Base-by-base conservation (phyloP, 257 asterid species). In the Fraxinus americana region DNA sequence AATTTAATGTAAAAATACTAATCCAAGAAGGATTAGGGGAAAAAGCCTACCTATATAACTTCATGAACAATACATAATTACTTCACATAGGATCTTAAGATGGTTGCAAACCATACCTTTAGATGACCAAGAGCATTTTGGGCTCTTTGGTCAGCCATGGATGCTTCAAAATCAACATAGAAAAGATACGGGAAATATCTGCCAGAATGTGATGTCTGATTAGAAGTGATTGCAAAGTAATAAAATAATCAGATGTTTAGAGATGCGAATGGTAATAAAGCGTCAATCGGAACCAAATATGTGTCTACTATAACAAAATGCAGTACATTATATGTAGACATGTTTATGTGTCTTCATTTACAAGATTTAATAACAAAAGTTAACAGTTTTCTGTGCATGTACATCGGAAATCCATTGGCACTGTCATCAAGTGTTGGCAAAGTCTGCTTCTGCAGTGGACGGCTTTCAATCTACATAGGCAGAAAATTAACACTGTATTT, bases 101-200 rank as follows among this genome's bases (percentile, higher is more conserved):
- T 39, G 29, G 67, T 7, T n/a, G 80, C 32, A 78, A 39, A 75
- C 73, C 52, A 50, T 72, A 93, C 98, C 96, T 96, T 88, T 41
- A 93, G 88, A 88, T 96, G 93, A 30, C 91, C 88, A 75, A 96
- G 95, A 81, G 99, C 99, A 89, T 96, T 92, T 87, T 96, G 99
- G 82, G 99, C 95, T 80, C 91, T 92, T 87, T 91, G 92, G 73
- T 96, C 99, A 36, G 99, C 99, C 98, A 94, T 96, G 79, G 99
- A 96, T 81, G 98, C 97, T 87, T 96, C 98, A 78, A 96, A 96
- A 88, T 96, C 99, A 69, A 96, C 95, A 79, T 93, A 96, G 88
- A 96, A 96, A 80, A 96, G 94, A 89, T 96, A 96, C 17, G 98
- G 98, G 79, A 96, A 96, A 80, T 89, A 85, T 76, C 98, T 96